phyloP scores from a whole-genome alignment of 2,329 filamentous ascomycete species.

The Trichoderma afroharzianum region DNA sequence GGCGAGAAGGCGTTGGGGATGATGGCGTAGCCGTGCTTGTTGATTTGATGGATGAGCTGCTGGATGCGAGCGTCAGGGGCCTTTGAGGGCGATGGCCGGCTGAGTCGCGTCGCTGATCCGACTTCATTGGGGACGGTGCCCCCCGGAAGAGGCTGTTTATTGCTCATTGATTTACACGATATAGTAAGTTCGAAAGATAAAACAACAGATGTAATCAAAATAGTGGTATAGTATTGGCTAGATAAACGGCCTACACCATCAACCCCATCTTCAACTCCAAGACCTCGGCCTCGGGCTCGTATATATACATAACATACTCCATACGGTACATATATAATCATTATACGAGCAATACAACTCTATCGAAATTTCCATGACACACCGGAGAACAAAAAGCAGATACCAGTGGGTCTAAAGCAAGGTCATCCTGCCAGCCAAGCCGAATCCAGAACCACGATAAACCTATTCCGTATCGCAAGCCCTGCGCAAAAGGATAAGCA shows the following conservation, averaged over 20 bases:
- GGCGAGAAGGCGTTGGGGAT: slow-evolving; percentile 31
- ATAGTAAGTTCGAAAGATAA: background rate
- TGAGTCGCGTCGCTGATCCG: background rate
- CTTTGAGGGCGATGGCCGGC: background rate
- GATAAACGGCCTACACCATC: background rate
- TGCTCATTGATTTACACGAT: background rate
- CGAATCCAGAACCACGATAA: background rate
- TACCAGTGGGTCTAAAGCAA: background rate
- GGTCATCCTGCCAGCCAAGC: background rate
- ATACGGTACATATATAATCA: background rate
- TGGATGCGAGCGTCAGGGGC: background rate
- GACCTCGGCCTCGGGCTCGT: background rate
- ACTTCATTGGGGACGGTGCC: background rate
- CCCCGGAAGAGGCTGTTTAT: background rate
- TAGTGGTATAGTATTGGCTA: background rate
- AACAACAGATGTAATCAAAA: background rate
- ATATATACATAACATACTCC: background rate
- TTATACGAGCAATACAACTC: background rate
- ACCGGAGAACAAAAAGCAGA: background rate
- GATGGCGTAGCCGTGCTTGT: slow-evolving; percentile 34
- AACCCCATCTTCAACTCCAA: background rate
- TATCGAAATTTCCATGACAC: background rate
- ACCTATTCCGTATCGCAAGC: background rate
- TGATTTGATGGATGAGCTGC: slow-evolving; percentile 21
- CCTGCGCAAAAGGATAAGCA: background rate